Conservation (phyloP, 306 rosid species). For the Prunus campanulata region DNA sequence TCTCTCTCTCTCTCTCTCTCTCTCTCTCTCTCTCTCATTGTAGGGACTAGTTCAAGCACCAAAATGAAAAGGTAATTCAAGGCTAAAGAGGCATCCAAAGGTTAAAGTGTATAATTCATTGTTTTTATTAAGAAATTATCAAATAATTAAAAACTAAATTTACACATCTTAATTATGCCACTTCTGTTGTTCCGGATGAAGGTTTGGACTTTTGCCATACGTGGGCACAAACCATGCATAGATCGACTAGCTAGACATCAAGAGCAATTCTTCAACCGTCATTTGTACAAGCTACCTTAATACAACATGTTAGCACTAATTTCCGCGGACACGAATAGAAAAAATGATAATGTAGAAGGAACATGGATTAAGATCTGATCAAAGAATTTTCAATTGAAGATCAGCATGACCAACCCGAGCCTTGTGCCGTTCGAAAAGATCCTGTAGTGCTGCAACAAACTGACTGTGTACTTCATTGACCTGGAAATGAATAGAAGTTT, state of each 20-base stretch:
- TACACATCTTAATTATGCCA: background rate
- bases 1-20: background rate
- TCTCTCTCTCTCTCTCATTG: background rate
- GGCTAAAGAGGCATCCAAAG: background rate
- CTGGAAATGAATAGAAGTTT: constrained; percentile 32
- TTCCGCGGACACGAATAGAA: background rate
- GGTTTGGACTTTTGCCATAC: background rate
- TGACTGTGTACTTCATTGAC: constrained; percentile 51
- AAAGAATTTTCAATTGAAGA: constrained; percentile 63
- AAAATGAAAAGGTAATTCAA: background rate
- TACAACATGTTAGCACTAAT: background rate
- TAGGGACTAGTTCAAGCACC: background rate
- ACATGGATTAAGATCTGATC: constrained; percentile 25
- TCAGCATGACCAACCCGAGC: constrained; percentile 62
- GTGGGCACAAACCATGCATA: background rate
- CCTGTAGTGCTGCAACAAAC: constrained; percentile 69
- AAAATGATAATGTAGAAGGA: background rate
- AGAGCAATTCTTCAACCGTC: background rate
- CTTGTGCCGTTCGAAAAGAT: constrained; percentile 81
- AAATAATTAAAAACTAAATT: background rate
- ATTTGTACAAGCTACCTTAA: background rate
- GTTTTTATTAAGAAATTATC: background rate
- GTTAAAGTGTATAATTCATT: background rate
- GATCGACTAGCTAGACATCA: background rate
- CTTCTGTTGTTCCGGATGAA: background rate